Evolutionary conservation across 495 filamentous ascomycete species (phyloP), one percentile per base, ranked within the genome.

Genomic region (Aspergillus funiculosus): DNA sequence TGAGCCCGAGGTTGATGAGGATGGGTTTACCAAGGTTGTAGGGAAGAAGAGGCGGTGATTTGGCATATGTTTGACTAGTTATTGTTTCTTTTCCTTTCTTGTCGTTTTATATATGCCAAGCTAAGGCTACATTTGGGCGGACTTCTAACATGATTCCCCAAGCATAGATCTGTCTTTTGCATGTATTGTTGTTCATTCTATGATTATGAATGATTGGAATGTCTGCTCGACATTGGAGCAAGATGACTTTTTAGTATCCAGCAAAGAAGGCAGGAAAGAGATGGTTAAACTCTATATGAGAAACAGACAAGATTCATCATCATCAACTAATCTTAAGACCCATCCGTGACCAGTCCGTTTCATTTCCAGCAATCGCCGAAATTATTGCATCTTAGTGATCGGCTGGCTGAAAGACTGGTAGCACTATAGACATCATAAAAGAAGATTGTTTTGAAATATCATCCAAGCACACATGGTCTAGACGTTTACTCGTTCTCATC

Each of bases 21-120:
- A 96, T 54, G 91, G 91, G 10, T 97, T 97, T 62, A 89, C 82
- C n/a, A 89, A 83, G 69, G 87, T 95, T 46, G 74, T 83, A 49
- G 76, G 79, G 48, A 89, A 82, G 70, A 86, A 80, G 75, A 82
- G 50, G 58, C 48, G 71, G 52, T 73, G 56, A 61, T 58, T 47
- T 42, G 4, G 5, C 5, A 25, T 27, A 2, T 34, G 31, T n/a
- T n/a, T n/a, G n/a, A n/a, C n/a, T n/a, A n/a, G 42, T 27, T n/a
- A 28, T 13, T 41, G 32, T 42, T 45, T 36, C 8, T 6, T 24
- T 17, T 27, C 14, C 3, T 15, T 34, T 34, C 9, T 6, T 11
- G 1, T 7, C 5, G 7, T 22, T 5, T 25, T 7, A 5, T 6
- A 30, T 30, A 4, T 30, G 9, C 10, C 5, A 11, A n/a, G 14